These are phyloP conservation scores for Termitomyces sp. DNA, from an alignment of 1,284 basidiomycete genomes.

Conservation along the genomic window DNA sequence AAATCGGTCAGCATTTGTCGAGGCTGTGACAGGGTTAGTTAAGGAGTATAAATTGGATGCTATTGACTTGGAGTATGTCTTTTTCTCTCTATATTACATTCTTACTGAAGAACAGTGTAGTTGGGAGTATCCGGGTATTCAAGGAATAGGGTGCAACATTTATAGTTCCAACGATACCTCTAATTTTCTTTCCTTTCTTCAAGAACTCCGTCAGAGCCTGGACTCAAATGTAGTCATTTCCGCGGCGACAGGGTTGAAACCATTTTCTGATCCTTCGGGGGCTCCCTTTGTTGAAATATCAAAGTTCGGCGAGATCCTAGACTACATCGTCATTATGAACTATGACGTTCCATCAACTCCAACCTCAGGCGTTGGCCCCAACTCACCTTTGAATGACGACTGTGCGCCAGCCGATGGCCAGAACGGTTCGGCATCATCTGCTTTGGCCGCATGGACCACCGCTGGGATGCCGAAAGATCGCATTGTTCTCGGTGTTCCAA, in stretches of 20 bases:
- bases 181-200: conserved; percentile 72
- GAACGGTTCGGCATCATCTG: conserved; percentile 70
- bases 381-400: conserved; percentile 75
- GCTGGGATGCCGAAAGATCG: conserved; percentile 78
- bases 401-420: conserved; percentile 62
- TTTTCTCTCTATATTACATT: neutral
- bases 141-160: conserved; percentile 72
- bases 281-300: conserved; percentile 60
- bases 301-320: conserved; percentile 65
- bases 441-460: conserved; percentile 67
- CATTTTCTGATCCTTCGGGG: conserved; percentile 61
- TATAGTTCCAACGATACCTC: conserved; percentile 61
- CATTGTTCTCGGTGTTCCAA: conserved; percentile 69
- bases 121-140: conserved; percentile 80
- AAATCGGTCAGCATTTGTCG: conserved; percentile 65
- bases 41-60: conserved; percentile 70
- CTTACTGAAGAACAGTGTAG: conserved; percentile 34
- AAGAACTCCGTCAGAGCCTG: conserved; percentile 60
- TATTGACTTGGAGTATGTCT: conserved; percentile 78
- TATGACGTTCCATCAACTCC: conserved; percentile 73
- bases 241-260: conserved; percentile 64
- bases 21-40: conserved; percentile 59
- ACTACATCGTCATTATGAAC: conserved; percentile 85
- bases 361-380: conserved; percentile 60
- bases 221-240: conserved; percentile 64